Base-by-base conservation (phyloP, 1,139 yeast genomes). In the Zhuliangozyma blackwelliae region DNA sequence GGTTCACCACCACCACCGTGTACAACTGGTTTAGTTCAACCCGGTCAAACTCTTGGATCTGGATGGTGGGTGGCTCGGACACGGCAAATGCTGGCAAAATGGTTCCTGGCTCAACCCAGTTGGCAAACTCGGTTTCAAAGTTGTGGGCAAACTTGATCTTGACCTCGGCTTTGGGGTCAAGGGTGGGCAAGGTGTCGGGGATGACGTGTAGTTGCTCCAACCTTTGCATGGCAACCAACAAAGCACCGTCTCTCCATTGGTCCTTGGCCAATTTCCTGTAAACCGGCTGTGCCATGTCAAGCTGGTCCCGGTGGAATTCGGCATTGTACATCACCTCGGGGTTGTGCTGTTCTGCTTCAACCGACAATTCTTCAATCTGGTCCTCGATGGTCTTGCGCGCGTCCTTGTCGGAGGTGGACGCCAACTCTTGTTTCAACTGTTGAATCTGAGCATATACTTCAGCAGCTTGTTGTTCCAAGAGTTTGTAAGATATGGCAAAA, bases 101-200 rank as follows among this genome's bases (percentile, higher is more conserved):
- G 28, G 70, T 68, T 33, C 97, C 98, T 10, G 97, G 96, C 38
- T 75, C 81, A 29, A 90, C 64, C 87, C 87, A 81, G 45, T 69
- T 73, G 30, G 54, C 44, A 36, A 69, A 68, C 34, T 63, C 65
- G 40, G 77, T 73, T 16, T 75, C 66, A 38, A 74, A 70, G 35
- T 79, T 79, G 45, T 85, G 86, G 31, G 84, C 82, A 57, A 92
- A 92, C 60, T 78, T 82, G 34, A 94, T 59, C 37, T 76, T 68
- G 8, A 92, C 88, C 36, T 85, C 87, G 11, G 79, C 94, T 45
- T 72, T 65, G 13, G 98, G 97, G n/a, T 75, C 80, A 40, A 92
- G 63, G 0, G 97, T 88, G 20, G 97, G 94, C 55, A 92, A 58
- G 2, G 97, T 89, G 57, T 92, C 98, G 23, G 98, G 98, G 45